phyloP scores from a whole-genome alignment of 306 rosid species.

The Coriaria nepalensis region DNA sequence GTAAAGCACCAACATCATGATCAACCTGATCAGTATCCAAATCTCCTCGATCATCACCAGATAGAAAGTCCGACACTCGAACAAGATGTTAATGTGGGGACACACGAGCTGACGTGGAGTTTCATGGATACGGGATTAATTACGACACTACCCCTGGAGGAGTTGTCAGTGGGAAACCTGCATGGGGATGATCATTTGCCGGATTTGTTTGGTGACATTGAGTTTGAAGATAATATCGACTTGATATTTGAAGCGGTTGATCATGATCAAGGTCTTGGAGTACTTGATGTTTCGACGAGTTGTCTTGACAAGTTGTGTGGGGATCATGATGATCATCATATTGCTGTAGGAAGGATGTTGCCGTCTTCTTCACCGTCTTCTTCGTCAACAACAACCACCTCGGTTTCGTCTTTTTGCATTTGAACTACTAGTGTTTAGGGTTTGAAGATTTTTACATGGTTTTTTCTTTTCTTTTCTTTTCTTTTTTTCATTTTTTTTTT shows the following conservation, averaged over 20 bases:
- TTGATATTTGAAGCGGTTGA: conserved; percentile 30
- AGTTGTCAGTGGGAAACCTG: conserved; percentile 10
- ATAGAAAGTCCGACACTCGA: conserved; percentile 24
- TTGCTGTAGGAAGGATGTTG: conserved; percentile 11
- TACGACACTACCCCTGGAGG: conserved; percentile 20
- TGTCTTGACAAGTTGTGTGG: conserved; percentile 5
- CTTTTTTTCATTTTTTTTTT: no score
- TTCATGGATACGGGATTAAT: conserved; percentile 36
- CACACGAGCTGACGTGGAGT: conserved; percentile 33
- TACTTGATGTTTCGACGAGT: conserved; percentile 15
- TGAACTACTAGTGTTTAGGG: conserved; percentile 11
- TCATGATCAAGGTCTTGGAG: conserved; percentile 9
- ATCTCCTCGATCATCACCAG: conserved; percentile 11
- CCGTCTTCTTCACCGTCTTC: conserved; percentile 34
- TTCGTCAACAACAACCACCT: conserved; percentile 45
- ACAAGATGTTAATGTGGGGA: conserved; percentile 10
- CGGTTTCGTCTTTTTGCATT: conserved; percentile 31
- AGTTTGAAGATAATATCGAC: conserved; percentile 55
- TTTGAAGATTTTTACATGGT: background rate
- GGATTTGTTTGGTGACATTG: conserved; percentile 29
- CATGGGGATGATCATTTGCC: conserved; percentile 1
- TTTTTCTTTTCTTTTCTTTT: no score
- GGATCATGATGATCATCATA: conserved; percentile 15
- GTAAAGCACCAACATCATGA: background rate
- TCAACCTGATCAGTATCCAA: background rate